Conservation (phyloP, 768 basidiomycete species). For the Antrodiella citrinella region DNA sequence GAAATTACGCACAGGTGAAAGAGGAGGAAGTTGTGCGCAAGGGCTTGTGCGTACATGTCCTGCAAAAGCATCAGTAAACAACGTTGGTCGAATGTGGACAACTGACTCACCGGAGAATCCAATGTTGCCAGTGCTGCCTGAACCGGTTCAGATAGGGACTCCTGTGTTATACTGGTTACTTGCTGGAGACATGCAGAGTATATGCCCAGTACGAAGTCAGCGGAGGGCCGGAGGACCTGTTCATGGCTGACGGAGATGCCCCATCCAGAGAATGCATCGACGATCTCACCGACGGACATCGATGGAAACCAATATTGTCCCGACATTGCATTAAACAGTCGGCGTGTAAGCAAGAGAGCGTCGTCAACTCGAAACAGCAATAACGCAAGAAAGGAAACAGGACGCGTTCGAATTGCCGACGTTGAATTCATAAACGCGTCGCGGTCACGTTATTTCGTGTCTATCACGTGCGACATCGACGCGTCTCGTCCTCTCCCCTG, state of each 20-base stretch:
- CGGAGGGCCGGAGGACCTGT: slow-evolving; percentile 57
- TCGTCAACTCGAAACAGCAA: too few species aligned
- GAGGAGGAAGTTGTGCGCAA: slow-evolving; percentile 56
- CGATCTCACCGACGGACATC: slow-evolving; percentile 57
- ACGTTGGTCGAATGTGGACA: neutral
- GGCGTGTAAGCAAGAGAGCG: too few species aligned
- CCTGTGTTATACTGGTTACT: slow-evolving; percentile 55
- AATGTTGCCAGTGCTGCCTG: slow-evolving; percentile 46
- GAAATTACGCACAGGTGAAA: slow-evolving; percentile 48
- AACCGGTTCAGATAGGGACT: slow-evolving; percentile 49
- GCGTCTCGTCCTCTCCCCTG: too few species aligned
- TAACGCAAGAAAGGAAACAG: too few species aligned
- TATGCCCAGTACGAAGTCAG: slow-evolving; percentile 64
- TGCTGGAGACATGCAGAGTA: slow-evolving; percentile 68
- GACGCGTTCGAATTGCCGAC: too few species aligned
- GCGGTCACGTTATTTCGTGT: neutral
- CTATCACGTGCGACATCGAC: neutral
- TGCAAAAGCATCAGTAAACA: slow-evolving; percentile 23
- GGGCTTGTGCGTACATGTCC: slow-evolving; percentile 58
- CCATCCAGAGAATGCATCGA: slow-evolving; percentile 59
- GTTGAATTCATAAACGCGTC: too few species aligned
- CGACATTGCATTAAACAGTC: too few species aligned
- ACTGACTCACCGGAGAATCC: slow-evolving; percentile 40
- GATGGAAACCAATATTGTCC: slow-evolving; percentile 53
- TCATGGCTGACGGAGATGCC: slow-evolving; percentile 57